These are phyloP conservation scores for Colletotrichum sp. DNA, from an alignment of 2,329 filamentous ascomycete genomes.

Conservation along the genomic window DNA sequence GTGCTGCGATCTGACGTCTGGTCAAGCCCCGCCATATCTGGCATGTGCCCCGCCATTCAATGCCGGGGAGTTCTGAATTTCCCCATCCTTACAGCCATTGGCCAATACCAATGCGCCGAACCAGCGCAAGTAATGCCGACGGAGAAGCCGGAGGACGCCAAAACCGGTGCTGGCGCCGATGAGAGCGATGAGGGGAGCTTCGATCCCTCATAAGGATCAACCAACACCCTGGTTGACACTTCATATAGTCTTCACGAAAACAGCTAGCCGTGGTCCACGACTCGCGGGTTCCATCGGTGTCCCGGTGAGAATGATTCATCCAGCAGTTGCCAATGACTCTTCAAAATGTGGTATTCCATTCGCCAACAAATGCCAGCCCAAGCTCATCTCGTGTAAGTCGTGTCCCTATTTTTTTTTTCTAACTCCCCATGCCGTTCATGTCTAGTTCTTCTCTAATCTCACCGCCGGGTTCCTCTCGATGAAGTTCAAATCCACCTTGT, in stretches of 20 bases:
- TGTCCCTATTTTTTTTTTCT: conserved; percentile 7
- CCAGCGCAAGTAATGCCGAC: conserved; percentile 1
- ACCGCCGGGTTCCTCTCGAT: conserved; percentile 92
- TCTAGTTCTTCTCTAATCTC: conserved; percentile 81
- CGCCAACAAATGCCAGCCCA: conserved; percentile 19
- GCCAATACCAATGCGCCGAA: conserved; percentile 7
- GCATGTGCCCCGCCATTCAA: conserved; percentile 12
- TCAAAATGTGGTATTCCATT: conserved; percentile 19
- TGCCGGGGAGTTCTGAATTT: background rate
- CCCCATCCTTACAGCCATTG: conserved; percentile 2
- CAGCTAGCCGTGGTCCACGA: background rate
- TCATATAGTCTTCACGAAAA: conserved; percentile 1
- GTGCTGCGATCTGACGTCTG: conserved; percentile 18
- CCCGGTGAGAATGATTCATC: background rate
- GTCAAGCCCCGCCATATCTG: conserved; percentile 6
- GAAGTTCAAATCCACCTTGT: conserved; percentile 94
- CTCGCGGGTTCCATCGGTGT: background rate
- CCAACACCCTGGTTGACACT: background rate
- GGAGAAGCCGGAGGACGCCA: background rate
- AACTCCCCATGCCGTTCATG: background rate
- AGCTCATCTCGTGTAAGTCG: conserved; percentile 16
- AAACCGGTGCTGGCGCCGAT: conserved; percentile 1
- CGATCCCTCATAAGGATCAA: conserved; percentile 13
- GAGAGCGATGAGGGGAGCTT: background rate
- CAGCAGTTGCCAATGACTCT: background rate